These are phyloP conservation scores for Symbiodinium pilosum DNA, from an alignment of 73 alveolate species.

Conservation along the genomic window DNA sequence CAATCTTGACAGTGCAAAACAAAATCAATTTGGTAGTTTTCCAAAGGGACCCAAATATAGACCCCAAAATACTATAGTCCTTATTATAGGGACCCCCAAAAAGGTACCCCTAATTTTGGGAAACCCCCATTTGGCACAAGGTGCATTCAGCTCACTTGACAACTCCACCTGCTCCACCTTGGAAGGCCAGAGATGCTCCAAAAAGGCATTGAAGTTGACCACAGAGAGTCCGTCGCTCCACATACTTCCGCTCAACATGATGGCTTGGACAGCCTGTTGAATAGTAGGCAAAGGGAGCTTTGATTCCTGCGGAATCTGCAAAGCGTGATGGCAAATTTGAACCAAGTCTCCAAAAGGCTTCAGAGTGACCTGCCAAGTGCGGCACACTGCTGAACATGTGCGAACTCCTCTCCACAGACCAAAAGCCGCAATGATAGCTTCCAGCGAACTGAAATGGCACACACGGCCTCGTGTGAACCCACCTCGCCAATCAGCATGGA, in stretches of 20 bases:
- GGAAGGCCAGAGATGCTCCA: conserved; percentile 22
- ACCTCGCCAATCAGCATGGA: conserved; percentile 44
- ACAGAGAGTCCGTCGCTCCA: conserved; percentile 16
- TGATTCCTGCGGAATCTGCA: neutral
- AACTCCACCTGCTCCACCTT: neutral
- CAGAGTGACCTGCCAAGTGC: neutral
- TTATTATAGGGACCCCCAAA: too few relatives aligned
- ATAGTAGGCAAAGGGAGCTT: neutral
- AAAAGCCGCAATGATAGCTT: neutral
- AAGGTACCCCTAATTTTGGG: too few relatives aligned
- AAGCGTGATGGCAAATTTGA: neutral
- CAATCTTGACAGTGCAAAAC: too few relatives aligned
- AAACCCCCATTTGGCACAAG: too few relatives aligned
- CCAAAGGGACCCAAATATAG: too few relatives aligned
- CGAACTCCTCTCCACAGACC: conserved; percentile 1
- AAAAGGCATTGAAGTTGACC: neutral
- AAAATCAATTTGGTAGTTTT: too few relatives aligned
- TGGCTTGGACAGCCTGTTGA: conserved; percentile 3
- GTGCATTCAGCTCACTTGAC: conserved; percentile 2
- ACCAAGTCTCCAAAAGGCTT: conserved; percentile 20
- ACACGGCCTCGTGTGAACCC: conserved; percentile 2
- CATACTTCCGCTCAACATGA: neutral
- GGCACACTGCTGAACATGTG: conserved; percentile 22
- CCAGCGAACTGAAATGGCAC: conserved; percentile 42
- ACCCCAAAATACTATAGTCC: too few relatives aligned